Conservation (phyloP, 257 asterid genomes). For the Leonotis leonurus region DNA sequence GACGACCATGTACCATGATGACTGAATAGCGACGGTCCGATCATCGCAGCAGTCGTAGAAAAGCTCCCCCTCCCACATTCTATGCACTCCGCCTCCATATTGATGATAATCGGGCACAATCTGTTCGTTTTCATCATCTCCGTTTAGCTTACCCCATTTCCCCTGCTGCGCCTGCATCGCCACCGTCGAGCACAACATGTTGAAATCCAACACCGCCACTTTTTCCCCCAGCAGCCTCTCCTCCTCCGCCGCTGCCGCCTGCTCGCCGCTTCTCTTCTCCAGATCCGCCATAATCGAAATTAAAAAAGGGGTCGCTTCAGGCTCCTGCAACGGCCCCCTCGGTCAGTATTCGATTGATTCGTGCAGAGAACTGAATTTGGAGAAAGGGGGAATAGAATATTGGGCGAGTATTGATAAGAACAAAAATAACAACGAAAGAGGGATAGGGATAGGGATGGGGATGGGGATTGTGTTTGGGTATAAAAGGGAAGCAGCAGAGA, state of each 20-base stretch:
- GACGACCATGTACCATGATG: conserved; percentile 48
- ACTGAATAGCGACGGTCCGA: conserved; percentile 66
- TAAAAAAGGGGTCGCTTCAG: conserved; percentile 13
- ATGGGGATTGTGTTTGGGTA: conserved; percentile 11
- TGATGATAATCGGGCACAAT: conserved; percentile 14
- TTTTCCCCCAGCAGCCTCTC: conserved; percentile 43
- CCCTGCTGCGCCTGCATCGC: conserved; percentile 74
- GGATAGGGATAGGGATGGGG: conserved; percentile 4
- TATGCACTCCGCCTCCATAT: conserved; percentile 53
- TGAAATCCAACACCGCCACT: conserved; percentile 71
- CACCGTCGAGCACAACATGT: conserved; percentile 81
- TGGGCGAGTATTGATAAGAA: neutral
- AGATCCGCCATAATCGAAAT: conserved; percentile 22
- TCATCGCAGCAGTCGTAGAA: conserved; percentile 68
- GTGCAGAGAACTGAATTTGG: conserved; percentile 15
- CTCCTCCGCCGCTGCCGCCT: conserved; percentile 30
- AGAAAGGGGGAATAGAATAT: neutral
- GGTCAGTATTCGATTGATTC: neutral
- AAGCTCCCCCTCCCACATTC: conserved; percentile 99
- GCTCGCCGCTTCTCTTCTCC: conserved; percentile 30
- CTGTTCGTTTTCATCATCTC: conserved; percentile 24
- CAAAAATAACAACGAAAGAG: neutral
- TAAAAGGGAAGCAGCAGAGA: conserved; percentile 4
- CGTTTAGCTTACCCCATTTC: conserved; percentile 52
- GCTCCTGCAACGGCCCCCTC: conserved; percentile 17